Percentiles rank a stretch among this genome's conserved stretches.
Evolutionary conservation across 2,329 filamentous ascomycete genomes (phyloP).

Genomic region (Colletotrichum sp.): DNA sequence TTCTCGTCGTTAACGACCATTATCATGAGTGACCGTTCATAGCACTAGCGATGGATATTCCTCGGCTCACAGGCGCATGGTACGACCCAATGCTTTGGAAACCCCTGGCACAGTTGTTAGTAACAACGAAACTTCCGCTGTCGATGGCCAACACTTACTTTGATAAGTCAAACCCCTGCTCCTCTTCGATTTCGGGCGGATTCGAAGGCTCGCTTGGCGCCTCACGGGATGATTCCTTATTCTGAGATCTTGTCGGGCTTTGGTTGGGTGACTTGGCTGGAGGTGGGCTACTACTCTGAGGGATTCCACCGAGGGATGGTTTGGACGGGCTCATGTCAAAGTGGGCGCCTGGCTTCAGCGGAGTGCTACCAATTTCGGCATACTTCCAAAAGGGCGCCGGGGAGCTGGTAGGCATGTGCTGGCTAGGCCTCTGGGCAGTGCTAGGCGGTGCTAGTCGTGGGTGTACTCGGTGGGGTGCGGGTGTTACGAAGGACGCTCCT

Average conservation of each 20-base stretch:
- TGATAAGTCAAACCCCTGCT: slow-evolving; percentile 61
- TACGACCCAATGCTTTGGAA: slow-evolving; percentile 70
- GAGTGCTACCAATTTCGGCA: slow-evolving; percentile 76
- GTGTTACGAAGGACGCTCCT: slow-evolving; percentile 67
- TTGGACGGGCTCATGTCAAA: slow-evolving; percentile 67
- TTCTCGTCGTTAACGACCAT: neutral
- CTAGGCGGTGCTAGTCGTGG: slow-evolving; percentile 79
- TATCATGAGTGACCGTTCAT: slow-evolving; percentile 32
- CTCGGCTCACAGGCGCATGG: slow-evolving; percentile 58
- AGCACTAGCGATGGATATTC: slow-evolving; percentile 46
- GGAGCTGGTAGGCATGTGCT: slow-evolving; percentile 85
- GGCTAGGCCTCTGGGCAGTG: slow-evolving; percentile 79
- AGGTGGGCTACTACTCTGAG: slow-evolving; percentile 64
- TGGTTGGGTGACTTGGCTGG: slow-evolving; percentile 57
- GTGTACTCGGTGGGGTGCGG: slow-evolving; percentile 73
- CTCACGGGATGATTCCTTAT: slow-evolving; percentile 21
- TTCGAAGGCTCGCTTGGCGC: slow-evolving; percentile 24
- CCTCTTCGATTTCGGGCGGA: slow-evolving; percentile 45
- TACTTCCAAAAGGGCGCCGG: slow-evolving; percentile 91
- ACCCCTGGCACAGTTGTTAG: slow-evolving; percentile 49
- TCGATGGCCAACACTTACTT: slow-evolving; percentile 46
- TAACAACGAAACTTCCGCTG: neutral
- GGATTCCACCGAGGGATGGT: slow-evolving; percentile 36
- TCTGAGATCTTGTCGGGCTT: slow-evolving; percentile 47
- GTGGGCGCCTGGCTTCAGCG: slow-evolving; percentile 53